phyloP scores from a whole-genome alignment of 352 stramenopile genomes.

The Phytophthora tubulina region DNA sequence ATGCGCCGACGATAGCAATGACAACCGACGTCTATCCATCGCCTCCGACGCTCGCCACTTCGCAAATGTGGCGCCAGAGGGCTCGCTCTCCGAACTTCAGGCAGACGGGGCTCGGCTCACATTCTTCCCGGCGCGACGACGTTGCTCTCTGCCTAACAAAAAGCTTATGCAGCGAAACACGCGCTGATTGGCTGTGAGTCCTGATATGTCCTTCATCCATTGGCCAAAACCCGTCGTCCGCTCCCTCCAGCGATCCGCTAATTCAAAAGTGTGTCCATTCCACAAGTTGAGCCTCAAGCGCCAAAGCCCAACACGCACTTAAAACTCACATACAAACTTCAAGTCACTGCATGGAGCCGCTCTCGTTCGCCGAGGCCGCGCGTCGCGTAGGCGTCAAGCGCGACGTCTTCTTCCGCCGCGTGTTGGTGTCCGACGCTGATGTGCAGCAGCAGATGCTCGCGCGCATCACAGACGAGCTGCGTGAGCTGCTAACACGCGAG shows the following conservation, averaged over 20 bases:
- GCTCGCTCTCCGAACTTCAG: slow-evolving; percentile 29
- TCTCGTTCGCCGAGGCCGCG: slow-evolving; percentile 55
- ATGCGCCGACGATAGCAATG: background rate
- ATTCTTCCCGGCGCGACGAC: slow-evolving; percentile 21
- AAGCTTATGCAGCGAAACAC: background rate
- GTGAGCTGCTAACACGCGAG: slow-evolving; percentile 59
- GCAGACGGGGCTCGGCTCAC: slow-evolving; percentile 31
- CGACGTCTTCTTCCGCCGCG: slow-evolving; percentile 84
- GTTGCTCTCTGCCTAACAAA: slow-evolving; percentile 23
- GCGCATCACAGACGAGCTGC: slow-evolving; percentile 62
- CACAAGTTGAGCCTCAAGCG: slow-evolving; percentile 47
- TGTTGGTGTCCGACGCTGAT: slow-evolving; percentile 69
- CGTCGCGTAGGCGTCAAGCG: slow-evolving; percentile 72
- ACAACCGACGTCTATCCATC: slow-evolving; percentile 18
- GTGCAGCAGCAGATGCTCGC: slow-evolving; percentile 72
- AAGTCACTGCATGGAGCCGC: slow-evolving; percentile 37
- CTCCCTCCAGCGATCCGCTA: slow-evolving; percentile 27
- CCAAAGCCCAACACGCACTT: slow-evolving; percentile 2
- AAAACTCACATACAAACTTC: slow-evolving; percentile 37
- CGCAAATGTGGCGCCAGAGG: slow-evolving; percentile 35
- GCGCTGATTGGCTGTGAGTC: slow-evolving; percentile 25
- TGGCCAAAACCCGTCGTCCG: slow-evolving; percentile 18
- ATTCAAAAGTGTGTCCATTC: slow-evolving; percentile 51
- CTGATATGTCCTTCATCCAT: slow-evolving; percentile 19
- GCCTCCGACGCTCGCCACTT: slow-evolving; percentile 26